Evolutionary conservation across 139 green algal genomes (phyloP).

Genomic region (Monoraphidium neglectum): DNA sequence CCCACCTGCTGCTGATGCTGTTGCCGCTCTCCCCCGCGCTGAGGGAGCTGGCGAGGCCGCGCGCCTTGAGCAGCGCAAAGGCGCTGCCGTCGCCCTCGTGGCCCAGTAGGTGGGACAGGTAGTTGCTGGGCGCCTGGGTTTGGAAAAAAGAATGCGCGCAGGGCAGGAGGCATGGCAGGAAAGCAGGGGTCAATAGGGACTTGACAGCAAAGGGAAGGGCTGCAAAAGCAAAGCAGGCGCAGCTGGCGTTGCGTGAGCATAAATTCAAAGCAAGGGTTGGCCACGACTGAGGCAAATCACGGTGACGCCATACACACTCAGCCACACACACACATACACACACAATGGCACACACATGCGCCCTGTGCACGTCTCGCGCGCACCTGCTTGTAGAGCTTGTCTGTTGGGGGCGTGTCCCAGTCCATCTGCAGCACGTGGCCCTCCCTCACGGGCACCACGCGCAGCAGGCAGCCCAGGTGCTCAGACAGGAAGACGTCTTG

Average conservation of each 20-base stretch:
- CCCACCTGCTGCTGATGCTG: constrained; percentile 13
- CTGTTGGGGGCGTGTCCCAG: constrained; percentile 26
- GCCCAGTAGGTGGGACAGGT: constrained; percentile 82
- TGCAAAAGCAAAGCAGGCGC: no score
- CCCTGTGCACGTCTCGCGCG: background rate
- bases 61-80: constrained; percentile 84
- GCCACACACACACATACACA: background rate
- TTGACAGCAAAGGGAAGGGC: no score
- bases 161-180: no score
- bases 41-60: constrained; percentile 66
- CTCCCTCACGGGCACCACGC: constrained; percentile 75
- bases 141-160: no score
- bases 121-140: constrained; percentile 60
- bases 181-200: no score
- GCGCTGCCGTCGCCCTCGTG: constrained; percentile 86
- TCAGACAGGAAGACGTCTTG: background rate
- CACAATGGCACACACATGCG: background rate
- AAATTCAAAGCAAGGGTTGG: no score
- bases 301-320: background rate
- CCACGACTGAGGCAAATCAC: no score
- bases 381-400: background rate
- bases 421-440: constrained; percentile 64
- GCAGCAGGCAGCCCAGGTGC: constrained; percentile 48
- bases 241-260: background rate
- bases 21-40: constrained; percentile 62